Evolutionary conservation across 768 basidiomycete species (phyloP), one percentile per base, ranked within the genome.

Genomic region (Cantharellus anzutake): DNA sequence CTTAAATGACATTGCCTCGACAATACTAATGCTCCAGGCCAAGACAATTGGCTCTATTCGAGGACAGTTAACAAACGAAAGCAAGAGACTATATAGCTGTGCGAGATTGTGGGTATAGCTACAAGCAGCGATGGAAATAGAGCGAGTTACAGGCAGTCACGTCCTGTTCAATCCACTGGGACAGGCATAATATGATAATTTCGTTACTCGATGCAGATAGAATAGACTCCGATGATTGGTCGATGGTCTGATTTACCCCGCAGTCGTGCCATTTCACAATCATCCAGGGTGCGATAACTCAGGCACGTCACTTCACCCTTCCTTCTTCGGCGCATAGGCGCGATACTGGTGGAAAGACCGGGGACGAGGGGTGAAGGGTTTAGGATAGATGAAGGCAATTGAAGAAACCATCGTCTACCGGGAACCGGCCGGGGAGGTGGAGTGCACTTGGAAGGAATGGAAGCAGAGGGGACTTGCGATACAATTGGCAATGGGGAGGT

Each of bases 171-270:
- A 29, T 29, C 20, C 20, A 29, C 20, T 29, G 20, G 20, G 20
- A 29, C 20, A 29, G 0, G 20, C 20, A 29, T 29, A 29, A 29
- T 29, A 29, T 29, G 20, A 29, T 29, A 29, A 29, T 29, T 29
- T 29, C 20, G 20, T 40, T 41, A 39, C 41, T 66, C 83, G 40
- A 85, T 64, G 70, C 83, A 86, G 57, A 85, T 73, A 48, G 78
- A 79, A 66, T 85, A 90, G 34, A 78, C 78, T 59, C 85, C 85
- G 62, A 87, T 79, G n/a, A 91, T 87, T 0, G 88, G 88, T 42
- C 88, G 72, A 67, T 92, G 88, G 68, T 92, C 88, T 63, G 83
- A 85, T 50, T 83, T 76, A 14, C 84, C 88, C 68, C 85, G 83
- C 59, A 93, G 68, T 60, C 77, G 74, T 44, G 80, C 75, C 83